A percentile compares a stretch with the other conserved stretches of the same genome.
phyloP scores from a whole-genome alignment of 2,329 filamentous ascomycete species.

The Claviceps quebecensis region DNA sequence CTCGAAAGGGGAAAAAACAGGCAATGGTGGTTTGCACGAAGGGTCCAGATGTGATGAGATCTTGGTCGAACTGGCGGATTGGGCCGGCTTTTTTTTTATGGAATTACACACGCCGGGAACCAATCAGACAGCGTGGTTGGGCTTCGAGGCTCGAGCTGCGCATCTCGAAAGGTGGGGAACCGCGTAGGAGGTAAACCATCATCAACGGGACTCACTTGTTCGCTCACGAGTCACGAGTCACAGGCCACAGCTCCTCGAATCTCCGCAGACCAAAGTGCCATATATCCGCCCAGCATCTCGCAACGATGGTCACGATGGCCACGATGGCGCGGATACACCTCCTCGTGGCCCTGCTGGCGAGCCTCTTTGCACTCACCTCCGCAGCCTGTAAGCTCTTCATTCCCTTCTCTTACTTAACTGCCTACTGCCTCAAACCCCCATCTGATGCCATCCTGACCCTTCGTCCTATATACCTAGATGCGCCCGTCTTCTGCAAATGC shows the following conservation, averaged over 20 bases:
- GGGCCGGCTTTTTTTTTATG: conserved; percentile 9
- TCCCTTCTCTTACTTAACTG: not conserved
- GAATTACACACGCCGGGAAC: conserved; percentile 1
- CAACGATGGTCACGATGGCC: conserved; percentile 19
- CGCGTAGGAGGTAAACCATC: not conserved
- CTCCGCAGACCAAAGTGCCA: not conserved
- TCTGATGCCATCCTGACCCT: conserved; percentile 7
- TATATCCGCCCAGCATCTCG: not conserved
- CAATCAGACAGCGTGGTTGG: conserved; percentile 12
- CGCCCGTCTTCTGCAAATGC: conserved; percentile 55
- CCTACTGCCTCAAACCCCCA: not conserved
- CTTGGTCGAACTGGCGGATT: not conserved
- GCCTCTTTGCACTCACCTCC: conserved; percentile 20
- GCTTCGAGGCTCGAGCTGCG: not conserved
- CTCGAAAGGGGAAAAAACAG: not conserved
- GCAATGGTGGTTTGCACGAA: not conserved
- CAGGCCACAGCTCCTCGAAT: not conserved
- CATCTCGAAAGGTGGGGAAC: not conserved
- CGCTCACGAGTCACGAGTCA: not conserved
- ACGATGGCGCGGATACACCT: conserved; percentile 27
- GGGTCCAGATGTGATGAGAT: not conserved
- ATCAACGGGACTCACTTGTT: no score
- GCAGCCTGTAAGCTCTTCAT: conserved; percentile 27
- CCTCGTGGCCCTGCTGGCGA: conserved; percentile 22
- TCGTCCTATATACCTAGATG: conserved; percentile 25